Percentiles rank a stretch among this genome's conserved stretches.
Evolutionary conservation across 306 rosid genomes (phyloP).

Genomic region (Quercus aquifolioides): DNA sequence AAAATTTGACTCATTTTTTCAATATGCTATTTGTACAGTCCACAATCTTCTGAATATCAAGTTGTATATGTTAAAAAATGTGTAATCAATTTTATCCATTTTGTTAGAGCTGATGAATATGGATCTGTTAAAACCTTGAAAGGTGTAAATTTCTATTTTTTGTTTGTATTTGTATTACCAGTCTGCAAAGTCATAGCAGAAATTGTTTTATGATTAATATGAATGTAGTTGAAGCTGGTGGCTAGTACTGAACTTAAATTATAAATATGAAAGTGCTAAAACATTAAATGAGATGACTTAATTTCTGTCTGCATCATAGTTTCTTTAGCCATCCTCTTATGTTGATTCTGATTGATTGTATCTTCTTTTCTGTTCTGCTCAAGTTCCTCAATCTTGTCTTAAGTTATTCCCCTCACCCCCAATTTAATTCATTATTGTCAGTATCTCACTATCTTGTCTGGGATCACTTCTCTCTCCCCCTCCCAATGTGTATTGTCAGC

Average conservation of each 20-base stretch:
- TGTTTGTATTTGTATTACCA: background rate
- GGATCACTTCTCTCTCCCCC: background rate
- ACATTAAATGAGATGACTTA: background rate
- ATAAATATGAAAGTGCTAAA: background rate
- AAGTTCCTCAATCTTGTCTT: background rate
- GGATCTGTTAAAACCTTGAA: background rate
- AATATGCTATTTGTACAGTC: constrained; percentile 1
- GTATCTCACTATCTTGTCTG: background rate
- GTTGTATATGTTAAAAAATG: background rate
- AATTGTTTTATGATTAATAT: background rate
- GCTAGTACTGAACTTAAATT: background rate
- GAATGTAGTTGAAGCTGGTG: background rate
- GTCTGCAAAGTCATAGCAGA: background rate
- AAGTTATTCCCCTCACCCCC: background rate
- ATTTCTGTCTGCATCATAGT: background rate
- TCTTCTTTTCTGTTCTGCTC: background rate
- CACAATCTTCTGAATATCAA: constrained; percentile 1
- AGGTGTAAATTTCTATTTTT: background rate
- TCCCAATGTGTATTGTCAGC: background rate
- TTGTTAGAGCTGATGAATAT: background rate
- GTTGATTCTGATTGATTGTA: background rate
- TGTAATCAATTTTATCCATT: background rate
- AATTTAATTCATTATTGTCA: background rate
- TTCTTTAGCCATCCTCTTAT: background rate
- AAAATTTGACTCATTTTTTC: background rate